Conservation (phyloP, 129 eudicot species). For the Ambrosia trifida region DNA sequence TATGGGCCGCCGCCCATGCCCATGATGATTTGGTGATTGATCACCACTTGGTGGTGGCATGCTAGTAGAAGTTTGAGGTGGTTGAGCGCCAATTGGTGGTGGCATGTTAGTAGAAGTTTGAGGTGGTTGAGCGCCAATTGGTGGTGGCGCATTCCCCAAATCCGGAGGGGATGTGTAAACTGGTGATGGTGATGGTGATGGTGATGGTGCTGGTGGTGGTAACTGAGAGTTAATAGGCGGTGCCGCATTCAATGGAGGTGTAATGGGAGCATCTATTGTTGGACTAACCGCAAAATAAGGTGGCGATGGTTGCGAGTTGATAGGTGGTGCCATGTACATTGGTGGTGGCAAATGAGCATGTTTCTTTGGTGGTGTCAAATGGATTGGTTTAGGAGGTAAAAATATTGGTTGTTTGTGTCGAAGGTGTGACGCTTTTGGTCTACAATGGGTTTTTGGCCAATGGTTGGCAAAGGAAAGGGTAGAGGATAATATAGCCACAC, state of each 20-base stretch:
- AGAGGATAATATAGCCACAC: constrained; percentile 27
- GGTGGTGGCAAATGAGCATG: background rate
- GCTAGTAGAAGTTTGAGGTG: background rate
- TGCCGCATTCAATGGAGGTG: too few species aligned
- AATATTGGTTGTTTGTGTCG: constrained; percentile 18
- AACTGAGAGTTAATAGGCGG: background rate
- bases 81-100: background rate
- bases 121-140: background rate
- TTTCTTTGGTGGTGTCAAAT: constrained; percentile 8
- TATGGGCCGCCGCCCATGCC: too few species aligned
- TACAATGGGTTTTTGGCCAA: constrained; percentile 16
- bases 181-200: constrained; percentile 16
- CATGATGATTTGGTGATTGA: background rate
- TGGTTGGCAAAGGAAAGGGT: constrained; percentile 29
- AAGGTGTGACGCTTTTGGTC: background rate
- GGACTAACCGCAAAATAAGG: background rate
- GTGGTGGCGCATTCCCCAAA: background rate
- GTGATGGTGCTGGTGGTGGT: constrained; percentile 18
- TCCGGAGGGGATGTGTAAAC: constrained; percentile 8
- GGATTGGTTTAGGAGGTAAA: constrained; percentile 12
- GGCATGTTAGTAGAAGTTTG: background rate
- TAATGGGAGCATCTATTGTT: background rate
- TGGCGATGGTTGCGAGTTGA: constrained; percentile 13
- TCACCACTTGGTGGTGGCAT: constrained; percentile 4
- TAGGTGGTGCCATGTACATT: background rate